Evolutionary conservation across 257 asterid species (phyloP).

Genomic region (Nicotiana knightiana): DNA sequence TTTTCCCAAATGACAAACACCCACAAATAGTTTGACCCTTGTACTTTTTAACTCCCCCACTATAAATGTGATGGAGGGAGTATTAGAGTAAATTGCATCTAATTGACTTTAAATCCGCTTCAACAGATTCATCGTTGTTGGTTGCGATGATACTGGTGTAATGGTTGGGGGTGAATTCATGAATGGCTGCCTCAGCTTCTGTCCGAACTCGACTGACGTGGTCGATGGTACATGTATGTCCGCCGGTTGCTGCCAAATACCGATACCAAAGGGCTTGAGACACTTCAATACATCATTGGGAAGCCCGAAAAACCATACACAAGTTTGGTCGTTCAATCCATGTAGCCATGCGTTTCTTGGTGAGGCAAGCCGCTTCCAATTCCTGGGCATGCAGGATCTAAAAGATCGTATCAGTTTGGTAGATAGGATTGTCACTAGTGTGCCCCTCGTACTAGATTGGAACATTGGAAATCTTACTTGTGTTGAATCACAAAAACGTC

Average conservation of each 20-base stretch:
- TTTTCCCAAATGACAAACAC: no score
- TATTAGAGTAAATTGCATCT: no score
- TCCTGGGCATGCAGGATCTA: constrained; percentile 44
- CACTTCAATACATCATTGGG: not conserved
- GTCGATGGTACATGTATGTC: constrained; percentile 44
- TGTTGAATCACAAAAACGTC: constrained; percentile 4
- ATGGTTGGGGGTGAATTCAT: constrained; percentile 26
- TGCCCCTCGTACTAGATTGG: constrained; percentile 69
- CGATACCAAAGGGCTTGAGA: constrained; percentile 48
- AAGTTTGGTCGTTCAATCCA: constrained; percentile 30
- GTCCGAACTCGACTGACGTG: constrained; percentile 34
- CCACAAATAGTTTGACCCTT: no score
- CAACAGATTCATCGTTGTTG: constrained; percentile 37
- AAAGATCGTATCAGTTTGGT: constrained; percentile 34
- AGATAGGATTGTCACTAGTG: constrained; percentile 22
- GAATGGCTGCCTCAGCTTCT: constrained; percentile 44
- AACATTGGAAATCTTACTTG: constrained; percentile 57
- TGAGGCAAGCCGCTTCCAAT: constrained; percentile 36
- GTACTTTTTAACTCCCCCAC: no score
- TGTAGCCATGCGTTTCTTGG: constrained; percentile 77
- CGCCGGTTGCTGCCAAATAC: constrained; percentile 62
- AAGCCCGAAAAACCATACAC: constrained; percentile 24
- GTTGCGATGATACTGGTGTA: constrained; percentile 50
- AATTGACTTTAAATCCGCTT: not conserved
- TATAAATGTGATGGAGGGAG: no score